phyloP scores from a whole-genome alignment of 768 basidiomycete genomes.

The Rhodocollybia butyracea region DNA sequence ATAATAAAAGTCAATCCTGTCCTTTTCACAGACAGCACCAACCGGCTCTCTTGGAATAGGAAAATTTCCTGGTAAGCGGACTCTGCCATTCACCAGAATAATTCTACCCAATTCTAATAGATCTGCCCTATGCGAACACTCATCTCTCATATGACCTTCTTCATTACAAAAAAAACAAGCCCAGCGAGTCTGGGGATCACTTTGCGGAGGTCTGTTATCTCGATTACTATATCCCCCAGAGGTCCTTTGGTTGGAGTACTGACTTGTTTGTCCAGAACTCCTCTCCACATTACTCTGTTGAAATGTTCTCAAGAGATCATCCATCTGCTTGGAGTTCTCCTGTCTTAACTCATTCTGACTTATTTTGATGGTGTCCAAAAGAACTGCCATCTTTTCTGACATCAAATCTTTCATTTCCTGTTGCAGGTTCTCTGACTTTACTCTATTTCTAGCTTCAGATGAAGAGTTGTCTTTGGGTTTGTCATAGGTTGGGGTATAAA shows the following conservation, averaged over 20 bases:
- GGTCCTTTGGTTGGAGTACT: neutral
- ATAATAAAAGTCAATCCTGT: neutral
- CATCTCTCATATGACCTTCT: neutral
- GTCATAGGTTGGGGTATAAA: neutral
- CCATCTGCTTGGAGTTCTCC: neutral
- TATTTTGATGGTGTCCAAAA: neutral
- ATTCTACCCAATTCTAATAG: neutral
- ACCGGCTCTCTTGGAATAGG: constrained; percentile 2
- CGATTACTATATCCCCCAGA: neutral
- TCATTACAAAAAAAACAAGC: neutral
- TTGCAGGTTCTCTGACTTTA: neutral
- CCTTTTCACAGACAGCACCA: neutral
- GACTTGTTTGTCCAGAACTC: neutral
- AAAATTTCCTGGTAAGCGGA: neutral
- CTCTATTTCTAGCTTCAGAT: neutral
- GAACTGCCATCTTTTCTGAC: neutral
- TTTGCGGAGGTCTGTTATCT: neutral
- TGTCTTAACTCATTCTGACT: neutral
- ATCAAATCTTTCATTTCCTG: neutral
- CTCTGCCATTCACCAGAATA: neutral
- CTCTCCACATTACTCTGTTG: neutral
- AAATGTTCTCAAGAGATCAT: neutral
- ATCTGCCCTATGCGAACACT: neutral
- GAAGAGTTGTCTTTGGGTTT: neutral
- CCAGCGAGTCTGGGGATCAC: neutral